Base-by-base conservation (phyloP, 2,329 filamentous ascomycete genomes). In the Fusarium sp. region DNA sequence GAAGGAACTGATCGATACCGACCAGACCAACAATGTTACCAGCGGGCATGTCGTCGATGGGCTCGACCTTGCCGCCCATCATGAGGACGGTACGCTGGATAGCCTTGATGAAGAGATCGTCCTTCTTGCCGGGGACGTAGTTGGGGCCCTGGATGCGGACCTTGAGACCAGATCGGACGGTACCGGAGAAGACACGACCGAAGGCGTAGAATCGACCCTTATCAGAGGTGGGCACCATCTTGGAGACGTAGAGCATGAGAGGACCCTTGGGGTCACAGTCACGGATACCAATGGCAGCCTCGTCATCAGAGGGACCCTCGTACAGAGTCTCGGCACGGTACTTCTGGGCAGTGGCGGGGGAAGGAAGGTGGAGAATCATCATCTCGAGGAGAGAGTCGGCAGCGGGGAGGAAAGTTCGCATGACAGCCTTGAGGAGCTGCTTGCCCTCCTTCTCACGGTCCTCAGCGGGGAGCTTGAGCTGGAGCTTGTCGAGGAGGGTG, bases 121-220 rank as follows among this genome's bases (percentile, higher is more conserved):
- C 95, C 94, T 98, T 99, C 92, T 95, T 97, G 85, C 97, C 97
- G 80, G 97, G 97, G 80, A 89, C 88, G 92, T 98, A 99, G 93
- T 98, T 98, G 86, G 97, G 97, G 79, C 97, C 97, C 91, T 99
- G 97, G 86, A 99, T 99, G 87, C 97, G 97, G 92, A 99, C 97
- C 93, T 98, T 98, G 82, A 98, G 90, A 89, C 97, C 97, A 80
- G 97, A 98, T 83, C 91, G 91, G 89, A 98, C 97, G 85, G 95
- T 98, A 94, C 97, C 97, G 81, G 97, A 90, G 92, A 98, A 99
- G 88, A 99, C 97, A 97, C 97, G 97, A 89, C 97, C 97, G 89
- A 99, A 99, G 86, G 97, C 97, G 90, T 98, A 99, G 95, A 99
- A 99, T 89, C 97, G 96, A 88, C 97, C 97, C 93, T 98, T 98